These are phyloP conservation scores for Xylaria multiplex DNA, from an alignment of 2,329 filamentous ascomycete genomes.

Conservation along the genomic window DNA sequence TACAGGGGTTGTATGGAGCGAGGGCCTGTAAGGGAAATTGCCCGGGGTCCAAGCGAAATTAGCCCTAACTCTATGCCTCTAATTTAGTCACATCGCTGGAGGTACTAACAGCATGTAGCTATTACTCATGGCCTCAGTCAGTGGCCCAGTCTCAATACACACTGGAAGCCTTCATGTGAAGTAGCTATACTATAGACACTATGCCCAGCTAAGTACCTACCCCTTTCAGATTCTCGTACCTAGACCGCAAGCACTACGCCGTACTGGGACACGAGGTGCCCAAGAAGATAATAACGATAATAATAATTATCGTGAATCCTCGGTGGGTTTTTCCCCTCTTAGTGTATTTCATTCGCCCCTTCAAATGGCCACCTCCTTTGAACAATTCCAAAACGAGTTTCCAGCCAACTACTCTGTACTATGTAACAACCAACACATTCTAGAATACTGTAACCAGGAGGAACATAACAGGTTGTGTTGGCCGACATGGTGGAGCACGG, in stretches of 20 bases:
- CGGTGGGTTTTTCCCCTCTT: background rate
- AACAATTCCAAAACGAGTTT: background rate
- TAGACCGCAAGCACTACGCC: background rate
- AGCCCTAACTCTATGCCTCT: conserved; percentile 8
- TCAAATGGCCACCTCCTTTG: background rate
- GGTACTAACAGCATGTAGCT: background rate
- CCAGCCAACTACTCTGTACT: background rate
- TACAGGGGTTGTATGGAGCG: conserved; percentile 36
- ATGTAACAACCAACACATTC: no score
- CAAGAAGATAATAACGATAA: background rate
- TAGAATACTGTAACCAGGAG: no score
- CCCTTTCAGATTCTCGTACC: conserved; percentile 1
- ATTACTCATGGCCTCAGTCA: background rate
- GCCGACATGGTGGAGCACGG: no score
- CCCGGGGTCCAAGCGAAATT: conserved; percentile 47
- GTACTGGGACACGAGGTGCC: conserved; percentile 5
- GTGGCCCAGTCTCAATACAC: background rate
- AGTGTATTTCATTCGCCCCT: conserved; percentile 8
- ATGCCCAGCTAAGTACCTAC: background rate
- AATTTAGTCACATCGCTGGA: no score
- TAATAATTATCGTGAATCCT: background rate
- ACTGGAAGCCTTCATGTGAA: background rate
- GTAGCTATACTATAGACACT: background rate
- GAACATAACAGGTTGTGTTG: no score
- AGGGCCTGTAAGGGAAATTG: conserved; percentile 42